These are phyloP conservation scores for Aspergillus uvarum DNA, from an alignment of 2,329 filamentous ascomycete species.

Conservation along the genomic window DNA sequence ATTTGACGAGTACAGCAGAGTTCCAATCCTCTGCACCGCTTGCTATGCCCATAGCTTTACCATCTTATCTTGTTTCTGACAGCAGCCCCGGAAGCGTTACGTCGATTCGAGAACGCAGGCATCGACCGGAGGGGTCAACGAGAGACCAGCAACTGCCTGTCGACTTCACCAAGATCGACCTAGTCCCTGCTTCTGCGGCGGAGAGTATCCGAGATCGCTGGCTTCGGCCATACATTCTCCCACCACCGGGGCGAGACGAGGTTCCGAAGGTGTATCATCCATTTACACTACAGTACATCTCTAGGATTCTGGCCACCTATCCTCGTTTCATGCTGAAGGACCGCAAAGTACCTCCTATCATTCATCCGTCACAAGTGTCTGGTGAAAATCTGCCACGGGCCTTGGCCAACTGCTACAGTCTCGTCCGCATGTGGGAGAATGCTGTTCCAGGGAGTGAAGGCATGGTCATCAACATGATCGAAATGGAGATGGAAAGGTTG, in stretches of 20 bases:
- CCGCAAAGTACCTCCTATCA: conserved; percentile 22
- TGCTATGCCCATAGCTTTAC: background rate
- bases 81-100: background rate
- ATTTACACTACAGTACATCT: conserved; percentile 27
- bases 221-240: conserved; percentile 25
- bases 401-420: conserved; percentile 28
- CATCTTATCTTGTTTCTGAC: background rate
- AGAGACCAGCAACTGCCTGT: background rate
- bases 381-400: conserved; percentile 11
- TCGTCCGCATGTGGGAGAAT: conserved; percentile 31
- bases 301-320: conserved; percentile 27
- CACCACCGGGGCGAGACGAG: conserved; percentile 17
- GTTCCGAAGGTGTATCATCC: conserved; percentile 23
- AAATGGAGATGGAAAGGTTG: conserved; percentile 28
- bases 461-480: conserved; percentile 22
- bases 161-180: background rate
- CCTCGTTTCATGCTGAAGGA: conserved; percentile 20
- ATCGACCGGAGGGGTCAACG: background rate
- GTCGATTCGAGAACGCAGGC: background rate
- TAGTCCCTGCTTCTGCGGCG: background rate
- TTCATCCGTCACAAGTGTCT: conserved; percentile 25
- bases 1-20: background rate
- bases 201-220: conserved; percentile 30
- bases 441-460: conserved; percentile 26
- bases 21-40: background rate